Evolutionary conservation across 176 grass and related monocot species (phyloP).

Genomic region (Oryza longistaminata): DNA sequence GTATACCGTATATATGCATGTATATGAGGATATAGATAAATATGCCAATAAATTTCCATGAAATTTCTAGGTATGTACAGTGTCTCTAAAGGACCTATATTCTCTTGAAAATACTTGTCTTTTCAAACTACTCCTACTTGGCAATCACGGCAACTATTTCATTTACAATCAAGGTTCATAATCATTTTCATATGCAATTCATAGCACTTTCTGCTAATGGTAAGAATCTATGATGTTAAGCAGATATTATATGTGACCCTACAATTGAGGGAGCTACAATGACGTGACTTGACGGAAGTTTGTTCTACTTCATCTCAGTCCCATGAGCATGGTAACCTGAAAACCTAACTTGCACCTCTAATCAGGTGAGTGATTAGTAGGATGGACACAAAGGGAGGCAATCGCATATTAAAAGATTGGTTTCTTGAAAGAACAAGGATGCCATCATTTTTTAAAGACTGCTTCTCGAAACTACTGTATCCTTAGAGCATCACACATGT

Average conservation of each 20-base stretch:
- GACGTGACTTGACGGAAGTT: not conserved
- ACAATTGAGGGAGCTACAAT: not conserved
- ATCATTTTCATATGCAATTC: not conserved
- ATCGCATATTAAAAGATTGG: not conserved
- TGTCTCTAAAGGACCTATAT: not conserved
- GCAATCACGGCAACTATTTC: not conserved
- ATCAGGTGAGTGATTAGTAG: not conserved
- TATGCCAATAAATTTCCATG: not conserved
- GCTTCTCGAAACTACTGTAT: not conserved
- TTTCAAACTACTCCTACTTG: not conserved
- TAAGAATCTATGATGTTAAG: not conserved
- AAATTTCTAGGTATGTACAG: not conserved
- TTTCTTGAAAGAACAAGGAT: not conserved
- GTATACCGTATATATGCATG: too few relatives aligned
- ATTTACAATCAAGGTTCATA: not conserved
- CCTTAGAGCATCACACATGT: conserved; percentile 30
- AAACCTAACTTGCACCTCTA: not conserved
- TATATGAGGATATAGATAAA: not conserved
- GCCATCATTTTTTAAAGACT: conserved; percentile 33
- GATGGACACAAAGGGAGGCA: not conserved
- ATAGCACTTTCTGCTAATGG: not conserved
- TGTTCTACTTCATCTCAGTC: not conserved
- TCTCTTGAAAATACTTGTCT: not conserved
- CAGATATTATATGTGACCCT: not conserved
- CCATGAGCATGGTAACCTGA: not conserved